These are phyloP conservation scores for Fusarium tricinctum DNA, from an alignment of 2,329 filamentous ascomycete species.

Conservation along the genomic window DNA sequence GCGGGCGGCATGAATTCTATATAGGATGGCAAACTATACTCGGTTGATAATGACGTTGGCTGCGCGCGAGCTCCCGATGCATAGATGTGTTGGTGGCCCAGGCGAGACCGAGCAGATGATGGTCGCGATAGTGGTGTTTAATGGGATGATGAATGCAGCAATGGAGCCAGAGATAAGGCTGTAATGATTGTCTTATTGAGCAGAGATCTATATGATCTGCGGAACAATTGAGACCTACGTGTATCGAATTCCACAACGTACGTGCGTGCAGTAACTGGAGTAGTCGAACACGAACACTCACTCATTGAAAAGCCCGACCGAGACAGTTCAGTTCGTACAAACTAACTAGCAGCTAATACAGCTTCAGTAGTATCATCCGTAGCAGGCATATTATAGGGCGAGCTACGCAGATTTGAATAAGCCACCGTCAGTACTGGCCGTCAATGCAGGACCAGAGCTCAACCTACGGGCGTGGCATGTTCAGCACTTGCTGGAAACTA, in stretches of 20 bases:
- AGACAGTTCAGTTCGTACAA: constrained; percentile 3
- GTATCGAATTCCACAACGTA: constrained; percentile 2
- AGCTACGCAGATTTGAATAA: constrained; percentile 13
- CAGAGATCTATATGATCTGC: not conserved
- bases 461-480: constrained; percentile 18
- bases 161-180: constrained; percentile 20
- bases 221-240: not conserved
- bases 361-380: not conserved
- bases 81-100: constrained; percentile 18
- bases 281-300: not conserved
- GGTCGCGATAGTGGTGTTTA: constrained; percentile 4
- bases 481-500: not conserved
- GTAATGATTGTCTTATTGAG: not conserved
- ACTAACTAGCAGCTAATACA: not conserved
- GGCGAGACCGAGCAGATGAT: constrained; percentile 5
- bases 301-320: constrained; percentile 10
- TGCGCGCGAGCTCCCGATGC: not conserved
- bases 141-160: constrained; percentile 8
- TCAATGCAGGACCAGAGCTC: constrained; percentile 1
- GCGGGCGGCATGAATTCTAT: constrained; percentile 14
- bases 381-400: not conserved
- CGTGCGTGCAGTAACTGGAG: constrained; percentile 1
- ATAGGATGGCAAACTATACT: constrained; percentile 15
- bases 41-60: constrained; percentile 23
- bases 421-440: constrained; percentile 8